Percentiles rank a stretch among this genome's conserved stretches.
phyloP scores from a whole-genome alignment of 352 stramenopile genomes.

The Halophytophthora polymorphica region DNA sequence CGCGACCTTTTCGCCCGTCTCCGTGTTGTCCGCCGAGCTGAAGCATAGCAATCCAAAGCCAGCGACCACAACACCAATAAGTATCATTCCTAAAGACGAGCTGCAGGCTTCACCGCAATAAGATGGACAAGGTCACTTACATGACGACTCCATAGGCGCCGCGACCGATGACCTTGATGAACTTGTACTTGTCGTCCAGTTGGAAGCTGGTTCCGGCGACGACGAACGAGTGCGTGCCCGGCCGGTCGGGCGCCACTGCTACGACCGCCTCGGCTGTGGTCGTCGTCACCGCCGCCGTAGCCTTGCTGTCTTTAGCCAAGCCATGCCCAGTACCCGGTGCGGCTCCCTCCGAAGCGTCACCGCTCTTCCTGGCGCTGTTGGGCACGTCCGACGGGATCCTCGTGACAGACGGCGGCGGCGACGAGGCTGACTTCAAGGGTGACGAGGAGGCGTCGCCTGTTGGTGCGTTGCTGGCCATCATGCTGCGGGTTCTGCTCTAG shows the following conservation, averaged over 20 bases:
- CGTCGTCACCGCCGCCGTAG: constrained; percentile 9
- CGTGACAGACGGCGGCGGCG: constrained; percentile 7
- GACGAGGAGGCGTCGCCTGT: constrained; percentile 16
- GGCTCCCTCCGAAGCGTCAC: constrained; percentile 8
- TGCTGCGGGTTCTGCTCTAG: not conserved
- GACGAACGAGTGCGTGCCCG: constrained; percentile 73
- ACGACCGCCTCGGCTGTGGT: constrained; percentile 5
- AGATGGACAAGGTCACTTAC: constrained; percentile 38
- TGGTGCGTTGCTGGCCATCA: constrained; percentile 24
- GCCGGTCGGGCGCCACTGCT: constrained; percentile 21
- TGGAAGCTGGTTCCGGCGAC: constrained; percentile 89
- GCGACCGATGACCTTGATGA: constrained; percentile 94
- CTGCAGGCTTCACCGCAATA: not conserved
- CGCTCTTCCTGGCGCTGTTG: constrained; percentile 2
- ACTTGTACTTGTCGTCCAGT: constrained; percentile 92
- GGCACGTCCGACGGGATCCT: constrained; percentile 14
- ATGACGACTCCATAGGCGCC: constrained; percentile 94
- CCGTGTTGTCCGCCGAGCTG: constrained; percentile 76
- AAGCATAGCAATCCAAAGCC: not conserved
- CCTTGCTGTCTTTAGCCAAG: constrained; percentile 4
- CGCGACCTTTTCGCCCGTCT: constrained; percentile 83
- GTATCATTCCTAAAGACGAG: not conserved
- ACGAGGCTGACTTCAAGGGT: constrained; percentile 24
- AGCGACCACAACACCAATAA: constrained; percentile 2
- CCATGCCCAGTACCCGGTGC: constrained; percentile 15